Base-by-base conservation (phyloP, 257 asterid species). In the Eustoma russellianum region DNA sequence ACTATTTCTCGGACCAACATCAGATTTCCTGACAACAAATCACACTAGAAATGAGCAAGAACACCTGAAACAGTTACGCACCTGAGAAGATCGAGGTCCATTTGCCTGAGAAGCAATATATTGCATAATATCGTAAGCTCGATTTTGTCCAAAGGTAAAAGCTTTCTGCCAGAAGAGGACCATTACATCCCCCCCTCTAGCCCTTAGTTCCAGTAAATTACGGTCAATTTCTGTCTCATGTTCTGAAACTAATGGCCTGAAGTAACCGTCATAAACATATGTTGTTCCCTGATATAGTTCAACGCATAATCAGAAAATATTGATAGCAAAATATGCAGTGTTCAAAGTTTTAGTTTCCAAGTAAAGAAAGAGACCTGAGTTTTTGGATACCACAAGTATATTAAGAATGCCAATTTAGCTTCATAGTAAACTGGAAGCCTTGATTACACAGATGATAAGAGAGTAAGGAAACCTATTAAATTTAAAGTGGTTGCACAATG, bases 371-470 rank as follows among this genome's bases (percentile, higher is more conserved):
- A 60, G 46, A 84, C 98, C 96, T 83, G 84, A 9, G 96, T 91
- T 76, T 87, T 91, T 50, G 98, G 98, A 67, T 55, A 84, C 98
- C 96, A 87, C 74, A 87, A 61, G 84, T 87, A 91, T 65, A 87
- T 78, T 64, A 87, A 76, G 82, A 91, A 87, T 57, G 95, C 98
- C 86, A 91, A 57, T 76, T 91, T 91, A 58, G 96, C 96, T 82
- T 91, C 98, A 66, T 94, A 83, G 60, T 91, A 87, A 95, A 91
- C 82, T 38, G 98, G 98, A 74, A 91, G 69, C 98, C 96, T 91
- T 70, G 69, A 69, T 28, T 13, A 6, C 50, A 50, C 16, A 57
- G 52, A 66, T 38, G 17, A 30, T 17, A 13, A 63, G 15, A 35
- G 12, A 47, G 40, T 34, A 35, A 1, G 44, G 15, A 47, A 57